Evolutionary conservation across 257 asterid genomes (phyloP), one percentile per base, ranked within the genome.

Genomic region (Ligustrum vulgare): DNA sequence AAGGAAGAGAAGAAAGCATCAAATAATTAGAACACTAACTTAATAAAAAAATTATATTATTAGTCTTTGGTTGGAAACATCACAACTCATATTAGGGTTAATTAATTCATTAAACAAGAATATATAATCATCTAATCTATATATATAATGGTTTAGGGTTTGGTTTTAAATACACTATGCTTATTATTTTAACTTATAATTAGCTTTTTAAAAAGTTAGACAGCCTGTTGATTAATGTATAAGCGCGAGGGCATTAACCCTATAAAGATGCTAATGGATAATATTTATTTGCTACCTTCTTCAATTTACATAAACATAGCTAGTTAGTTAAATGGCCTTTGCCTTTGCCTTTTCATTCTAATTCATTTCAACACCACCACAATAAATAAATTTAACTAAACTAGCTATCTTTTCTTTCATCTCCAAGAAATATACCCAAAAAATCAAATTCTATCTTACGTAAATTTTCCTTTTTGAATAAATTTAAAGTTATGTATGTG

Each of bases 181-280:
- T 23, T 23, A 60, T 7, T 60, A 60, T 22, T 60, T 22, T 60
- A 60, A 60, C 67, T 60, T 60, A 60, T 60, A 60, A 23, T 60
- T 60, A 60, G 34, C 67, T 25, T 60, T 60, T 23, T 23, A 23
- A 60, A 60, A 60, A 60, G 35, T 11, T 0, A 60, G 67, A 60
- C 67, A 60, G 67, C 16, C 67, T 60, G 67, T 60, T 60, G 23
- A 60, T 60, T 60, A 60, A 60, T 60, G 32, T 60, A 60, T 60
- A 60, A 60, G 34, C 67, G 8, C 33, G 67, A 60, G 34, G 67
- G 18, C 67, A 60, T 60, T 60, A 60, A 9, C 33, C 67, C 67
- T 60, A 25, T 60, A 60, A 60, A 60, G 67, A 60, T 60, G 67
- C 16, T 60, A 60, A 60, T 23, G 67, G 67, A 60, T 16, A 60